These are phyloP conservation scores for Pseudonitzschia delicatissima DNA, from an alignment of 108 stramenopile species.

Conservation along the genomic window DNA sequence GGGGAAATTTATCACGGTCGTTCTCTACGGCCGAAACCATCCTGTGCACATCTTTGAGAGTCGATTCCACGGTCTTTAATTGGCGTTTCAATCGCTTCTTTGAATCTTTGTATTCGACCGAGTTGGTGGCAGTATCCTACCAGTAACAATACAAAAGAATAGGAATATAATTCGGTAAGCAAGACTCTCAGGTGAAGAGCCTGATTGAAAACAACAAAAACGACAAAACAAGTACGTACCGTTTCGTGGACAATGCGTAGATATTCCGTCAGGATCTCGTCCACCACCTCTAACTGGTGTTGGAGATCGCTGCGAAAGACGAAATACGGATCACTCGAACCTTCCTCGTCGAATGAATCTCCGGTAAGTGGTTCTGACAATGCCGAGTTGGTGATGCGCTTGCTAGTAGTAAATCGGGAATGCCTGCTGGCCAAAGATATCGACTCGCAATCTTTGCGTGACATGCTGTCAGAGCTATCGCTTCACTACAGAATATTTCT, in stretches of 20 bases:
- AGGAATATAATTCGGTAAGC: neutral
- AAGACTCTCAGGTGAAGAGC: neutral
- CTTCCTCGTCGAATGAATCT: constrained; percentile 12
- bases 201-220: constrained; percentile 27
- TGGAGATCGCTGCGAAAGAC: constrained; percentile 72
- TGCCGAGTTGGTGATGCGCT: constrained; percentile 36
- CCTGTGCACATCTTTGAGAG: constrained; percentile 61
- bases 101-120: constrained; percentile 59
- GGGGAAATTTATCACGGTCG: constrained; percentile 57
- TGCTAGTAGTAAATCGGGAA: constrained; percentile 18
- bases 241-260: constrained; percentile 59
- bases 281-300: constrained; percentile 56
- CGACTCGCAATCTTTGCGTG: constrained; percentile 9
- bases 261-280: constrained; percentile 55
- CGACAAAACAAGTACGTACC: constrained; percentile 31
- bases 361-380: constrained; percentile 32
- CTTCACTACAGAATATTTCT: constrained; percentile 12
- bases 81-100: constrained; percentile 77
- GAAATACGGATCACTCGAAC: constrained; percentile 63
- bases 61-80: constrained; percentile 71
- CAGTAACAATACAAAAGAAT: neutral
- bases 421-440: constrained; percentile 31
- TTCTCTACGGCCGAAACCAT: constrained; percentile 69
- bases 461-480: constrained; percentile 2
- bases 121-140: constrained; percentile 75